These are phyloP conservation scores for Massospora cicadina DNA, from an alignment of 371 early-diverging fungal genomes.

Conservation along the genomic window DNA sequence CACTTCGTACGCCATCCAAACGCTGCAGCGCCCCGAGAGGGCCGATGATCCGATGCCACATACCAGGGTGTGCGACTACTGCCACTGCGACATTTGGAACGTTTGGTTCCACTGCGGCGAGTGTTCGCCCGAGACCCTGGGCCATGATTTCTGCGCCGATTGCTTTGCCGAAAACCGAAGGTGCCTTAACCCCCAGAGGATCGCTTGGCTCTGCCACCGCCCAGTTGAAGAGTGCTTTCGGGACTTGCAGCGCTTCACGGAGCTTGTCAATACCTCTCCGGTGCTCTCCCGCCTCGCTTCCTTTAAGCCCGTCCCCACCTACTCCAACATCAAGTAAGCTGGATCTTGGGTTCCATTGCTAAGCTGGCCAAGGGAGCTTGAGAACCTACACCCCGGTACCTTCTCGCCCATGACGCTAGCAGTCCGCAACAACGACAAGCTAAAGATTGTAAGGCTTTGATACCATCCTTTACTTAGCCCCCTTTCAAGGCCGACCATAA, in stretches of 20 bases:
- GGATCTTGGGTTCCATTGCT: neutral
- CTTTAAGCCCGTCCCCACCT: neutral
- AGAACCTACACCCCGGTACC: neutral
- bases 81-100: constrained; percentile 19
- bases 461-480: neutral
- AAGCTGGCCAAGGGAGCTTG: neutral
- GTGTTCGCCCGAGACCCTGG: constrained; percentile 18
- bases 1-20: neutral
- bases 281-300: neutral
- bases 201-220: neutral
- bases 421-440: neutral
- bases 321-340: neutral
- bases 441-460: neutral
- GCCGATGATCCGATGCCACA: neutral
- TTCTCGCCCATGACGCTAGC: neutral
- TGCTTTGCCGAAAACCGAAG: neutral
- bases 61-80: constrained; percentile 18
- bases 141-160: neutral
- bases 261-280: neutral
- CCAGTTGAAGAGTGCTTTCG: neutral
- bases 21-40: neutral
- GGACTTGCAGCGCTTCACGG: neutral
- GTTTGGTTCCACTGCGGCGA: constrained; percentile 31
- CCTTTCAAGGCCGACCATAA: neutral
- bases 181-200: neutral